Percentiles rank a stretch among this genome's conserved stretches.
Evolutionary conservation across 2,329 filamentous ascomycete species (phyloP).

Genomic region (Periglandula ipomoeae): DNA sequence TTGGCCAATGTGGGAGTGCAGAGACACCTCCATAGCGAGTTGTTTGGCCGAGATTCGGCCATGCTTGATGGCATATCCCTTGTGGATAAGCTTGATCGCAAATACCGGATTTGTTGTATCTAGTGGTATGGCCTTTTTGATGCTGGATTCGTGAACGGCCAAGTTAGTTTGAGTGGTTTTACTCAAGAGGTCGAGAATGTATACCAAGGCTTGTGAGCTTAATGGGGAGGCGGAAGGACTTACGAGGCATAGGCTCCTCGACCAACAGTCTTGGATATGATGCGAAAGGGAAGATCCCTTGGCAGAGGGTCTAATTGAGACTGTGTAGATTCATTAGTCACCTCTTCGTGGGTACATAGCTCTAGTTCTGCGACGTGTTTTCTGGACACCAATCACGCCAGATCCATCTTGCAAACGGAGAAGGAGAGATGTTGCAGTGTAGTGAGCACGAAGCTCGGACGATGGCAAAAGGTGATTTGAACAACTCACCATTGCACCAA

Average conservation of each 20-base stretch:
- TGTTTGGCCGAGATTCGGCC: conserved; percentile 85
- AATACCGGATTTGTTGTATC: conserved; percentile 67
- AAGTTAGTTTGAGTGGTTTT: conserved; percentile 7
- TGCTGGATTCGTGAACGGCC: conserved; percentile 41
- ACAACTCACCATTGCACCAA: not conserved
- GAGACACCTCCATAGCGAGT: conserved; percentile 80
- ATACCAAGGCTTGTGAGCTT: not conserved
- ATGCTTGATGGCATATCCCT: conserved; percentile 82
- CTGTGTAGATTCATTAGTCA: conserved; percentile 27
- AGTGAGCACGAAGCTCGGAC: no score
- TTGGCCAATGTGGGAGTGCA: conserved; percentile 80
- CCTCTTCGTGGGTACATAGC: conserved; percentile 33
- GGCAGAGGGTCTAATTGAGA: conserved; percentile 87
- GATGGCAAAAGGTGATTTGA: conserved; percentile 1
- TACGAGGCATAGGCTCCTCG: conserved; percentile 96
- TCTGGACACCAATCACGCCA: no score
- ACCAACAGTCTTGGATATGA: conserved; percentile 94
- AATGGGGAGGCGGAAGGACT: conserved; percentile 16
- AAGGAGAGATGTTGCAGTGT: no score
- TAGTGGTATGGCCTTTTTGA: conserved; percentile 83
- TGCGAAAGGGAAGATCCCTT: conserved; percentile 76
- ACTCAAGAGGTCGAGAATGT: not conserved
- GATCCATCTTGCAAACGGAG: not conserved
- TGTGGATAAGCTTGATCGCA: conserved; percentile 98
- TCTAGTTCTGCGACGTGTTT: not conserved